Evolutionary conservation across 257 asterid genomes (phyloP).

Genomic region (Solanum arcanum): DNA sequence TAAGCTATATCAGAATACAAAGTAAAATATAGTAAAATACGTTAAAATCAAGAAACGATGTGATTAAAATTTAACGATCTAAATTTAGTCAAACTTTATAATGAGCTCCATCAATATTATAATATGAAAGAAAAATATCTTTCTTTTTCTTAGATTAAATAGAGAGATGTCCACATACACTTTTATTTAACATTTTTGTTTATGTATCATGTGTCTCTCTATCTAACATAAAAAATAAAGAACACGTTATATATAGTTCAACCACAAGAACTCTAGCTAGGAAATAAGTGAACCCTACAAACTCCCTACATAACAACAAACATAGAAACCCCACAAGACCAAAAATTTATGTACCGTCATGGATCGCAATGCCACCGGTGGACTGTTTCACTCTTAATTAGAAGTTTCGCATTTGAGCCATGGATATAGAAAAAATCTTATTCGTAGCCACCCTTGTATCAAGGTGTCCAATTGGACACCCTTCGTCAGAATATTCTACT

Average conservation of each 20-base stretch:
- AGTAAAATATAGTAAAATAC: background rate
- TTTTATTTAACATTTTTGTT: background rate
- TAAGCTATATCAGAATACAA: background rate
- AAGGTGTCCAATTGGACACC: too few relatives aligned
- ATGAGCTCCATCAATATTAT: background rate
- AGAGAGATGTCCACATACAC: background rate
- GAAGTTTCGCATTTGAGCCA: fast-evolving
- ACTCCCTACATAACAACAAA: background rate
- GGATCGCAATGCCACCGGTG: background rate
- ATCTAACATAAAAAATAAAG: background rate
- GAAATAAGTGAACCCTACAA: background rate
- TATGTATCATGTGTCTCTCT: background rate
- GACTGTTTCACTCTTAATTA: fast-evolving
- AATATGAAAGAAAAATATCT: background rate
- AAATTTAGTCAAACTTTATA: background rate
- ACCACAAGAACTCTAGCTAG: background rate
- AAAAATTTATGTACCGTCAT: background rate
- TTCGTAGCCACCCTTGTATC: too few relatives aligned
- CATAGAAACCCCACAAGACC: background rate
- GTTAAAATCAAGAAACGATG: background rate
- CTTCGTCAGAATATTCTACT: too few relatives aligned
- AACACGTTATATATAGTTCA: background rate
- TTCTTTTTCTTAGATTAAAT: background rate
- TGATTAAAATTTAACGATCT: background rate
- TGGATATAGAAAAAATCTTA: background rate